These are phyloP conservation scores for Phytopythium chamaehyphon DNA, from an alignment of 352 stramenopile species.

Conservation along the genomic window DNA sequence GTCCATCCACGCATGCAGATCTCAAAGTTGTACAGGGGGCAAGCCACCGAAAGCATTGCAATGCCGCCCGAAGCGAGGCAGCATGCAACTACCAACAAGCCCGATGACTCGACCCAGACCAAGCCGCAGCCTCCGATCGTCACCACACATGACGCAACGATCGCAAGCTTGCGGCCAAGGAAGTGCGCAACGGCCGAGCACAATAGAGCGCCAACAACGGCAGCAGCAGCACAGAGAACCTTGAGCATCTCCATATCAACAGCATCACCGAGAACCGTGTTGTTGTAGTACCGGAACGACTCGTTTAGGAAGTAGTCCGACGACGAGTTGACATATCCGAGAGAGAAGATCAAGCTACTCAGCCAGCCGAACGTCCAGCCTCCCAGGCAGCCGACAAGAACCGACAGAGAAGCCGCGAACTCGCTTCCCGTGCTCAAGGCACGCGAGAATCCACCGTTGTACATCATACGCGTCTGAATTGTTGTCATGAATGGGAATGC, in stretches of 20 bases:
- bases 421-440: conserved; percentile 80
- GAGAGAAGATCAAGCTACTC: conserved; percentile 73
- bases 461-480: conserved; percentile 90
- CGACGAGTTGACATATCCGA: conserved; percentile 75
- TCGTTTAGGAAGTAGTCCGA: conserved; percentile 80
- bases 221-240: conserved; percentile 56
- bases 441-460: conserved; percentile 85
- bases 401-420: conserved; percentile 70
- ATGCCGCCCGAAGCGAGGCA: conserved; percentile 64
- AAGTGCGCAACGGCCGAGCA: conserved; percentile 46
- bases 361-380: conserved; percentile 81
- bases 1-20: conserved; percentile 86
- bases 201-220: conserved; percentile 45
- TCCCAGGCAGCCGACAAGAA: conserved; percentile 64
- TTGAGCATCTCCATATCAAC: conserved; percentile 71
- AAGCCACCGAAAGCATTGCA: conserved; percentile 72
- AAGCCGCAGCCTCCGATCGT: conserved; percentile 60
- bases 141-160: conserved; percentile 51
- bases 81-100: conserved; percentile 64
- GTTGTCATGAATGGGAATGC: conserved; percentile 87
- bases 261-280: conserved; percentile 30
- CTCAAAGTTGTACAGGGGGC: conserved; percentile 85
- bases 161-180: conserved; percentile 61
- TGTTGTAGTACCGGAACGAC: conserved; percentile 83
- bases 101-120: conserved; percentile 63